Evolutionary conservation across 2,329 filamentous ascomycete species (phyloP).

Genomic region (Clarireedia homoeocarpa): DNA sequence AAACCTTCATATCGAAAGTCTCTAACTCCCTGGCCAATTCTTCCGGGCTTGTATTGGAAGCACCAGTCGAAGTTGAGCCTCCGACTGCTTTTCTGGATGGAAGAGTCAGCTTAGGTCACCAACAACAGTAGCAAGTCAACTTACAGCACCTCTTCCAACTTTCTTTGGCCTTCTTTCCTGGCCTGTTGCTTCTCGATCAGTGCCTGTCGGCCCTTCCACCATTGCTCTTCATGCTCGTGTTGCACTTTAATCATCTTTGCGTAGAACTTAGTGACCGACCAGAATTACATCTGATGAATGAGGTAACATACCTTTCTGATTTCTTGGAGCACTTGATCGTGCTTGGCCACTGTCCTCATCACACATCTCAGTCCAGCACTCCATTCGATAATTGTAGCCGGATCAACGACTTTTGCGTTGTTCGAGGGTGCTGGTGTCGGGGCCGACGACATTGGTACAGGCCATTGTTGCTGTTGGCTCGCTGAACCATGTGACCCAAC

Average conservation of each 20-base stretch:
- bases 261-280: neutral
- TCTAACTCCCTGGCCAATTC: constrained; percentile 46
- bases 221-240: constrained; percentile 53
- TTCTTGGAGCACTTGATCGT: constrained; percentile 36
- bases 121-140: constrained; percentile 19
- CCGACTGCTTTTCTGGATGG: constrained; percentile 36
- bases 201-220: constrained; percentile 46
- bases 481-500: constrained; percentile 19
- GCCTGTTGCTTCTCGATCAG: constrained; percentile 43
- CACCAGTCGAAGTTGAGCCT: constrained; percentile 30
- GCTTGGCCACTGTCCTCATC: constrained; percentile 39
- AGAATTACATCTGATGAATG: neutral
- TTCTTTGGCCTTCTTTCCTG: constrained; percentile 43
- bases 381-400: constrained; percentile 43
- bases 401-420: constrained; percentile 28
- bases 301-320: constrained; percentile 31
- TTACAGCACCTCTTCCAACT: constrained; percentile 47
- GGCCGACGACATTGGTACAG: neutral
- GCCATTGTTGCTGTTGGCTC: constrained; percentile 19
- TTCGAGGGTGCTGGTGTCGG: constrained; percentile 1
- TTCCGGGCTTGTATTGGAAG: constrained; percentile 25
- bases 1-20: constrained; percentile 54
- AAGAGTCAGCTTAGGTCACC: neutral
- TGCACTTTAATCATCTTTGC: constrained; percentile 53
- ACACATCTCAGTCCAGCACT: constrained; percentile 42